phyloP scores from a whole-genome alignment of 495 filamentous ascomycete genomes.

The Collariella sp. region DNA sequence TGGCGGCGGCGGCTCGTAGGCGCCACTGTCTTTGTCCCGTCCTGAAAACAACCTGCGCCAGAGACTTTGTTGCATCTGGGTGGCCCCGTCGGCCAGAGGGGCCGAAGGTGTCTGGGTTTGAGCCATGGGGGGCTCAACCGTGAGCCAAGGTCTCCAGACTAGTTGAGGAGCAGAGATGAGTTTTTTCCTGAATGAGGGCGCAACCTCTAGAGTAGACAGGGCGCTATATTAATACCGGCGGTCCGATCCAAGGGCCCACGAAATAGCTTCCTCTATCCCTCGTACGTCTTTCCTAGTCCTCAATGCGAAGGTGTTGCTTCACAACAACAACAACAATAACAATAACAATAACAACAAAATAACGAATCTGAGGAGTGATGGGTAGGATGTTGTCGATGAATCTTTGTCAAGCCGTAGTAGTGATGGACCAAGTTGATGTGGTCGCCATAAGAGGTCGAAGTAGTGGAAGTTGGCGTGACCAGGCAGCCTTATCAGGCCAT shows the following conservation, averaged over 20 bases:
- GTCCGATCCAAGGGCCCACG: too few species aligned
- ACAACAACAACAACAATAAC: too few species aligned
- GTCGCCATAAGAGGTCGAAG: conserved; percentile 1
- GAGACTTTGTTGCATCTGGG: conserved; percentile 17
- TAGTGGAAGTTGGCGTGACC: not conserved
- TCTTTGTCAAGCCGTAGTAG: not conserved
- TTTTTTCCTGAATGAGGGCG: not conserved
- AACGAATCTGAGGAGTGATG: too few species aligned
- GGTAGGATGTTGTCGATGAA: too few species aligned
- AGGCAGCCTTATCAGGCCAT: conserved; percentile 8
- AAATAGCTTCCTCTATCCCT: too few species aligned
- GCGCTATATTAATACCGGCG: too few species aligned
- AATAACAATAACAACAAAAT: too few species aligned
- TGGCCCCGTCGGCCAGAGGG: conserved; percentile 7
- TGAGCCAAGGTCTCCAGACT: conserved; percentile 1
- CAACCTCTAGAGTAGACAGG: too few species aligned
- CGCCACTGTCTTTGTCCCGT: conserved; percentile 15
- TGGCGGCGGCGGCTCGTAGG: conserved; percentile 2
- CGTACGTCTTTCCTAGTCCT: too few species aligned
- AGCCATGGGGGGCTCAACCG: conserved; percentile 20
- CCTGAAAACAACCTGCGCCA: conserved; percentile 21
- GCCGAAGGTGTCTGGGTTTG: conserved; percentile 13
- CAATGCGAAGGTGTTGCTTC: too few species aligned
- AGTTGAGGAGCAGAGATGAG: not conserved
- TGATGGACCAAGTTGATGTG: conserved; percentile 4